A percentile compares a stretch with the other conserved stretches of the same genome.
phyloP scores from a whole-genome alignment of 352 stramenopile genomes.

The Achlya hypogyna region DNA sequence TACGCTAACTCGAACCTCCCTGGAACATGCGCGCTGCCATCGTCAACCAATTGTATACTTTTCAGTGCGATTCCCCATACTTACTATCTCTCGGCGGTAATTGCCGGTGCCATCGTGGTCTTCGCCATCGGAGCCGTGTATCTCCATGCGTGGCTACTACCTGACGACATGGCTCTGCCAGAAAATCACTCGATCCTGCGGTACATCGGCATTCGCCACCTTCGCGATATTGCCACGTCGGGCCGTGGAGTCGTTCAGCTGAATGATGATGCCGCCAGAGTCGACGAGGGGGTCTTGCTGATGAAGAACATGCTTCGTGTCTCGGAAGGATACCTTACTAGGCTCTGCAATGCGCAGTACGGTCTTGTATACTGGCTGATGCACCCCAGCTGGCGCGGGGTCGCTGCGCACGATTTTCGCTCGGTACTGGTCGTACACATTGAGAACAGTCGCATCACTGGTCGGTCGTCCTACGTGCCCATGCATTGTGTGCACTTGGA shows the following conservation, averaged over 20 bases:
- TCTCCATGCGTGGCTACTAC: not conserved
- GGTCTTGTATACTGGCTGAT: not conserved
- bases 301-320: conserved; percentile 25
- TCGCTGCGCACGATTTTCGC: not conserved
- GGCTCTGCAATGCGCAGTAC: not conserved
- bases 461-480: not conserved
- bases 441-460: not conserved
- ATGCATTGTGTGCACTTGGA: not conserved
- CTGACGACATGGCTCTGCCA: not conserved
- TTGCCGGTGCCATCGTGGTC: not conserved
- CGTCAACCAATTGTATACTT: not conserved
- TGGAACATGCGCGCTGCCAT: not conserved
- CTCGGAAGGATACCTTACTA: not conserved
- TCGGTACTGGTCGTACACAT: not conserved
- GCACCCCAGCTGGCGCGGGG: not conserved
- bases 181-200: not conserved
- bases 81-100: not conserved
- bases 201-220: not conserved
- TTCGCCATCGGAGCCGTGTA: not conserved
- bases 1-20: not conserved
- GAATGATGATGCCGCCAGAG: not conserved
- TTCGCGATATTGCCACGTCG: not conserved
- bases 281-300: conserved; percentile 5
- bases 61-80: not conserved
- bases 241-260: not conserved